phyloP scores from a whole-genome alignment of 2,329 filamentous ascomycete species.

The Drechslerella dactyloides region DNA sequence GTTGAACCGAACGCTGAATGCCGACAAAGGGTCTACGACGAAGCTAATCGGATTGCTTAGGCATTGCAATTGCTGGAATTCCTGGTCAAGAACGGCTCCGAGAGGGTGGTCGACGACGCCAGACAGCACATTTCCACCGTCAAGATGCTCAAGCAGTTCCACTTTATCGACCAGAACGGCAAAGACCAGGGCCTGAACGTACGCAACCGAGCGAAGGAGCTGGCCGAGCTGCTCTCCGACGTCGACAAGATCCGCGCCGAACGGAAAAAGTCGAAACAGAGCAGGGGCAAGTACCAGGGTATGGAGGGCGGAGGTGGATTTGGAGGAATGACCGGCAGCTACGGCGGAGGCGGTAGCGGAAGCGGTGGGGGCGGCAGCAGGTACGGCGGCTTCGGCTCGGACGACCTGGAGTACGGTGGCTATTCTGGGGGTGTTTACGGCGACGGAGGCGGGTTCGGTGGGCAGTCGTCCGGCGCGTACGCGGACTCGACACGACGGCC shows the following conservation, averaged over 20 bases:
- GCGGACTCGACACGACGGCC: slow-evolving; percentile 54
- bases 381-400: slow-evolving; percentile 91
- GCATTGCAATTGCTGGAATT: slow-evolving; percentile 92
- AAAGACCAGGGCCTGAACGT: slow-evolving; percentile 99
- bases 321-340: slow-evolving; percentile 60
- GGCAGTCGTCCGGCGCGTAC: slow-evolving; percentile 62
- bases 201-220: slow-evolving; percentile 91
- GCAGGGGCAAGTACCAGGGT: slow-evolving; percentile 93
- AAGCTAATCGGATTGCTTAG: slow-evolving; percentile 57
- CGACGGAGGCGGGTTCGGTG: slow-evolving; percentile 93
- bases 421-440: slow-evolving; percentile 83
- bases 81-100: slow-evolving; percentile 96
- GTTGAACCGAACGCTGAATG: slow-evolving; percentile 59
- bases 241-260: slow-evolving; percentile 83
- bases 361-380: slow-evolving; percentile 62
- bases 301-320: slow-evolving; percentile 79
- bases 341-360: slow-evolving; percentile 59
- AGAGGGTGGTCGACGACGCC: slow-evolving; percentile 95
- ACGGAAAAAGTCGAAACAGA: slow-evolving; percentile 86
- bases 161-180: slow-evolving; percentile 93
- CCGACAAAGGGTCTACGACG: neutral
- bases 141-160: slow-evolving; percentile 98
- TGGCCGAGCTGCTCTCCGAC: slow-evolving; percentile 89
- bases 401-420: slow-evolving; percentile 69
- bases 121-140: slow-evolving; percentile 91